Evolutionary conservation across 352 stramenopile species (phyloP), one percentile per base, ranked within the genome.

Genomic region (Pythium aquatile): DNA sequence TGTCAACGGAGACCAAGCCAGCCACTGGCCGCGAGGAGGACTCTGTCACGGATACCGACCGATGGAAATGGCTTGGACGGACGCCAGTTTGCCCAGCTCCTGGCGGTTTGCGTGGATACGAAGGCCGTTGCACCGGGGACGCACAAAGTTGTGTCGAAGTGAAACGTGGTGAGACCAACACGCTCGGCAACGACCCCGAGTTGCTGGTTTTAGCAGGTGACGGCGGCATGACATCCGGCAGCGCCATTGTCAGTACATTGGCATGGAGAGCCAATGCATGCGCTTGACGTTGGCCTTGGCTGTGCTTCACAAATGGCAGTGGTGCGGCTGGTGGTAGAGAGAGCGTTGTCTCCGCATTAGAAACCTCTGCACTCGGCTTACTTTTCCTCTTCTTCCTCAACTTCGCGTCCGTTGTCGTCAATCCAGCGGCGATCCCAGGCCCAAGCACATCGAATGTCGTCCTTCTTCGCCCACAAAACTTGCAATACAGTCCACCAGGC

Each of bases 401-500:
- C 26, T 52, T 63, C 7, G 52, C 16, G 14, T 70, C 64, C 0
- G 64, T 70, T 4, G 64, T 70, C 6, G 17, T 47, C 7, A 32
- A 32, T 3, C 11, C 14, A 14, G 46, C 35, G 11, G 48, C 54
- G 17, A 40, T 47, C 7, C 39, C 5, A 8, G 47, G 16, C 3
- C 49, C 62, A 8, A 76, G 40, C 3, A 66, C 39, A 8, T 69
- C 69, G 40, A 78, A 78, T 13, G 64, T 73, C 33, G 66, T 72
- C 10, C 79, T 74, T 5, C 74, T 65, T 1, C 79, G 72, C n/a
- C 81, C 81, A 51, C 81, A 90, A 20, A 78, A 74, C 56, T 90
- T 90, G 68, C 81, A 90, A 66, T 90, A 90, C 2, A 68, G 54
- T 4, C 76, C 81, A 35, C 79, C 69, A 7, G 81, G 79, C 42